Evolutionary conservation across 2,329 filamentous ascomycete genomes (phyloP).

Genomic region (Fusarium pilosicola): DNA sequence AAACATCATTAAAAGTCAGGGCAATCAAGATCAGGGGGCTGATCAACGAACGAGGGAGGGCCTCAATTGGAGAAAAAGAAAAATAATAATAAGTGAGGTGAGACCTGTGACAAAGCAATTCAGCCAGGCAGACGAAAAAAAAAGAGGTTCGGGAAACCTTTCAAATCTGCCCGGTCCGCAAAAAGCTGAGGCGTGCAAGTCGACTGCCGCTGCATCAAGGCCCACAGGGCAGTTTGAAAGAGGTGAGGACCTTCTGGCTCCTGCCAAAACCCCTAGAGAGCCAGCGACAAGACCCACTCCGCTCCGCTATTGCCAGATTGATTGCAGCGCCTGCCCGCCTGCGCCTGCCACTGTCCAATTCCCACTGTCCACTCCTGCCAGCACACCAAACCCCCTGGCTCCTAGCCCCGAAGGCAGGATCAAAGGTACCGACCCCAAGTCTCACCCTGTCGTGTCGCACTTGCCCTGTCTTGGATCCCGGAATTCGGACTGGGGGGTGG

Average conservation of each 20-base stretch:
- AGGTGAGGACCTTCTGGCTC: constrained; percentile 9
- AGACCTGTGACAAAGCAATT: constrained; percentile 8
- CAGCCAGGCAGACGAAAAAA: constrained; percentile 23
- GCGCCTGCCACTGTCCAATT: not conserved
- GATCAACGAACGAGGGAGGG: constrained; percentile 1
- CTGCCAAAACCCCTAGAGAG: constrained; percentile 20
- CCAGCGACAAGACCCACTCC: constrained; percentile 19
- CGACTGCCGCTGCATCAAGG: constrained; percentile 9
- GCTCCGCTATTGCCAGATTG: constrained; percentile 40
- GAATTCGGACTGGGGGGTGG: constrained; percentile 32
- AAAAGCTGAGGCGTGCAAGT: not conserved
- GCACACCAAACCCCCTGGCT: constrained; percentile 23
- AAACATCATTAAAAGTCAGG: constrained; percentile 4
- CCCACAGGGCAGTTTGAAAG: constrained; percentile 2
- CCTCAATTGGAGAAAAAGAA: constrained; percentile 5
- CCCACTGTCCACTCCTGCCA: constrained; percentile 24
- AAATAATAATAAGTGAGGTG: constrained; percentile 13
- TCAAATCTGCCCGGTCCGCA: not conserved
- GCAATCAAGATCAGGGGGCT: constrained; percentile 5
- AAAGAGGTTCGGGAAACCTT: not conserved
- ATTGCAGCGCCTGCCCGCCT: constrained; percentile 2
- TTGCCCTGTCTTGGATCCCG: constrained; percentile 33
- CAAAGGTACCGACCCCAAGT: constrained; percentile 30
- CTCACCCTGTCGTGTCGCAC: constrained; percentile 31
- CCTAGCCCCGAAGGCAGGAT: constrained; percentile 11